phyloP scores from a whole-genome alignment of 2,329 filamentous ascomycete genomes.

The Trichophyton simii region DNA sequence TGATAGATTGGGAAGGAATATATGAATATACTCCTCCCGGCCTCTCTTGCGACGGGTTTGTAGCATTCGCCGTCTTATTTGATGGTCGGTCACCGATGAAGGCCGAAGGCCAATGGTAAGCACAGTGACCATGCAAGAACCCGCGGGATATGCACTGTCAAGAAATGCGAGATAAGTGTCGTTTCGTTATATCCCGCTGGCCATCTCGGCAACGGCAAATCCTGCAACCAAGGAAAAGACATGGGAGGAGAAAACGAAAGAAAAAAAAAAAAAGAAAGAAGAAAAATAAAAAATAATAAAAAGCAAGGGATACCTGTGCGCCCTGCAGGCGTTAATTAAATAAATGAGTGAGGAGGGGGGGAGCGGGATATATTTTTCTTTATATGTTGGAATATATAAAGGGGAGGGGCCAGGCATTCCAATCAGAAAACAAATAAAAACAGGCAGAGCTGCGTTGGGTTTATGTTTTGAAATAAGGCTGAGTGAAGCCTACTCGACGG shows the following conservation, averaged over 20 bases:
- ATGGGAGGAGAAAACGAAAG: neutral
- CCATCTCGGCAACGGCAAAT: neutral
- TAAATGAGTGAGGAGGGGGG: neutral
- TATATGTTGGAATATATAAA: neutral
- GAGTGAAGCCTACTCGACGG: slow-evolving; percentile 7
- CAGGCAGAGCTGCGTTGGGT: too few species aligned
- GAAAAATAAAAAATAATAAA: neutral
- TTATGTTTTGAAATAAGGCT: neutral
- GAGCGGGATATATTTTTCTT: neutral
- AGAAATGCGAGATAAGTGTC: neutral
- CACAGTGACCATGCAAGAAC: neutral
- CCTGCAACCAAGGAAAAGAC: neutral
- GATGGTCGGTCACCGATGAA: neutral
- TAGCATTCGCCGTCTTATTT: neutral
- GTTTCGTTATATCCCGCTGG: neutral
- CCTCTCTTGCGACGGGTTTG: neutral
- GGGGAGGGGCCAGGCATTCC: neutral
- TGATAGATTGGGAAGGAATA: neutral
- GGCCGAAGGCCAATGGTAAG: neutral
- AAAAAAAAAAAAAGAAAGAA: neutral
- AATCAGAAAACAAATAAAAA: too few species aligned
- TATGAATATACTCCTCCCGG: neutral
- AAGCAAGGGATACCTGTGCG: neutral
- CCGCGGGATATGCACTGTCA: neutral
- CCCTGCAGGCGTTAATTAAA: neutral